These are phyloP conservation scores for Rhazya stricta DNA, from an alignment of 257 asterid genomes.

Conservation along the genomic window DNA sequence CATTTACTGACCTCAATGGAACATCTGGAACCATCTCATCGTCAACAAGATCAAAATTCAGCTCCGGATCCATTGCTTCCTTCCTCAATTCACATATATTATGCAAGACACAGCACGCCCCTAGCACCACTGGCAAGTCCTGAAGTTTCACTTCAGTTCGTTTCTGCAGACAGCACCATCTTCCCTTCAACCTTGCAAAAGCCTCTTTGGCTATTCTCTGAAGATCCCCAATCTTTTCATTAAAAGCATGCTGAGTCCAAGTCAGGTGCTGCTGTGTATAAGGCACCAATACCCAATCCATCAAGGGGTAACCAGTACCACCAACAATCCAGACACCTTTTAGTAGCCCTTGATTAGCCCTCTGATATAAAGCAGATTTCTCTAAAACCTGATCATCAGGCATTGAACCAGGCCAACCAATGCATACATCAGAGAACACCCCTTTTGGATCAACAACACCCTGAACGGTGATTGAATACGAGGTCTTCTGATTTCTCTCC, in stretches of 20 bases:
- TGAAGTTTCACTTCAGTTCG: slow-evolving; percentile 85
- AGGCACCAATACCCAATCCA: slow-evolving; percentile 94
- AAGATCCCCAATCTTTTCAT: slow-evolving; percentile 66
- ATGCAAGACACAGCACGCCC: slow-evolving; percentile 93
- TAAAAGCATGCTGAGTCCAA: slow-evolving; percentile 90
- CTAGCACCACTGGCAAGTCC: slow-evolving; percentile 82
- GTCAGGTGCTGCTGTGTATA: slow-evolving; percentile 70
- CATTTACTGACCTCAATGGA: slow-evolving; percentile 57
- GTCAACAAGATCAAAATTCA: slow-evolving; percentile 58
- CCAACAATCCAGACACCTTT: slow-evolving; percentile 76
- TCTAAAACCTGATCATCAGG: slow-evolving; percentile 84
- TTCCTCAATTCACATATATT: slow-evolving; percentile 79
- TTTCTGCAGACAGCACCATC: slow-evolving; percentile 91
- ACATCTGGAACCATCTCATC: slow-evolving; percentile 79
- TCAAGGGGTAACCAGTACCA: slow-evolving; percentile 64
- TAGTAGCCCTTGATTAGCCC: slow-evolving; percentile 70
- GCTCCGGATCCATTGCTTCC: slow-evolving; percentile 50
- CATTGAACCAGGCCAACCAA: slow-evolving; percentile 97
- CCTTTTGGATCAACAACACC: slow-evolving; percentile 83
- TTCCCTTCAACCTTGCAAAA: slow-evolving; percentile 65
- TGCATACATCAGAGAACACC: slow-evolving; percentile 74
- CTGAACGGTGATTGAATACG: slow-evolving; percentile 81
- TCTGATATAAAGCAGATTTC: slow-evolving; percentile 65
- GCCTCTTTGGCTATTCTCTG: slow-evolving; percentile 50
- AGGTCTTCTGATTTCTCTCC: slow-evolving; percentile 81